Conservation (phyloP, 2,329 filamentous ascomycete species). For the Fusarium stilboides region DNA sequence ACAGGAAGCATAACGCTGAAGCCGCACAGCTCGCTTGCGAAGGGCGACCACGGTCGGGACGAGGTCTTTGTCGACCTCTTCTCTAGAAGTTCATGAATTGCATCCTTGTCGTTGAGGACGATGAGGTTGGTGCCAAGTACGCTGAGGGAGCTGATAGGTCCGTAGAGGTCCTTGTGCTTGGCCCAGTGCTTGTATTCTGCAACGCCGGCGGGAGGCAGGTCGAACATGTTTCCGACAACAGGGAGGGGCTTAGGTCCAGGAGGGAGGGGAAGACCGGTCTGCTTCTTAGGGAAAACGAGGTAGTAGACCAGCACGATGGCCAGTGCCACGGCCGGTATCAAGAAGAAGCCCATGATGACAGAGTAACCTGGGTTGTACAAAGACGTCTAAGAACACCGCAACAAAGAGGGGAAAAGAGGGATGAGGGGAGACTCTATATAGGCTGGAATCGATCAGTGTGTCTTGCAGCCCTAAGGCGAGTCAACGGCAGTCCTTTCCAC, state of each 20-base stretch:
- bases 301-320: slow-evolving; percentile 28
- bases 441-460: background rate
- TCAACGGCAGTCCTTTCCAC: slow-evolving; percentile 5
- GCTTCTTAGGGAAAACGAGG: slow-evolving; percentile 20
- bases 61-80: slow-evolving; percentile 55
- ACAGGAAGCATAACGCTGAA: slow-evolving; percentile 34
- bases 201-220: slow-evolving; percentile 59
- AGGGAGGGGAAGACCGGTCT: slow-evolving; percentile 49
- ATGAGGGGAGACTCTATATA: slow-evolving; percentile 26
- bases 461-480: background rate
- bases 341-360: slow-evolving; percentile 24
- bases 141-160: slow-evolving; percentile 58
- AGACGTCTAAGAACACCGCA: background rate
- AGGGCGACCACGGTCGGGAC: slow-evolving; percentile 47
- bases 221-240: slow-evolving; percentile 65
- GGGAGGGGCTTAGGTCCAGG: slow-evolving; percentile 66
- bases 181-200: slow-evolving; percentile 60
- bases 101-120: slow-evolving; percentile 56
- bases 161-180: slow-evolving; percentile 58
- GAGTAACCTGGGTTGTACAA: background rate
- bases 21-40: slow-evolving; percentile 46
- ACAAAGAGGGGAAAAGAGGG: background rate
- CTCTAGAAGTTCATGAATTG: slow-evolving; percentile 57
- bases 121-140: slow-evolving; percentile 59
- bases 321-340: slow-evolving; percentile 27